Evolutionary conservation across 495 filamentous ascomycete genomes (phyloP), one percentile per base, ranked within the genome.

Genomic region (Lasiosphaeriaceae sp.): DNA sequence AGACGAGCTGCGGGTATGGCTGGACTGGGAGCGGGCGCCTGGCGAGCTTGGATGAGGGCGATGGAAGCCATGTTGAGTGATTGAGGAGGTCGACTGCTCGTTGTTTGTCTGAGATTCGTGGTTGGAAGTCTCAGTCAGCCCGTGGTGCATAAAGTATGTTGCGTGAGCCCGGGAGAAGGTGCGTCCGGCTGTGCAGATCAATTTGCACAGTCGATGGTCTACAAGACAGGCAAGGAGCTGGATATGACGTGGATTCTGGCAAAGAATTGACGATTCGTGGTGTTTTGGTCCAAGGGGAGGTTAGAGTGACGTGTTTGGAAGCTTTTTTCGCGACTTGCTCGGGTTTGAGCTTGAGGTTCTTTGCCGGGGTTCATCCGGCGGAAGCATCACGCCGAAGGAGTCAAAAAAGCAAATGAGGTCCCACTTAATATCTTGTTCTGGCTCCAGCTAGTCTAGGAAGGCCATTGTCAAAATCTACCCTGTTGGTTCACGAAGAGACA

Each of bases 111-210:
- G 69, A 63, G 69, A 67, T 59, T 71, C 74, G 65, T 76, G 79
- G 77, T 80, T 80, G 67, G 79, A 78, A 77, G 77, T 77, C 71
- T 84, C 80, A 71, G 78, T 74, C 65, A 80, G 79, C 84, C 87
- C 87, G 83, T 86, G 75, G 85, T 93, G 91, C 92, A 96, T 96
- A 95, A 86, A 96, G 76, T 75, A 69, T 70, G 71, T 73, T 74
- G 59, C 60, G 57, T 66, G 69, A 72, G 64, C 73, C 61, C 54
- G 63, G 66, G 62, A 56, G 56, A 54, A 50, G 54, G 35, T 60
- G 53, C 47, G 64, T 71, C 71, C 72, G 87, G 90, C 90, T 88
- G 90, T 90, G 83, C 89, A 66, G 54, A 12, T 61, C 14, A 50
- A 47, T 44, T 63, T 64, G 71, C 71, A 74, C 71, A 74, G 71